Conservation (phyloP, 2,329 filamentous ascomycete genomes). For the Chalara sp. region DNA sequence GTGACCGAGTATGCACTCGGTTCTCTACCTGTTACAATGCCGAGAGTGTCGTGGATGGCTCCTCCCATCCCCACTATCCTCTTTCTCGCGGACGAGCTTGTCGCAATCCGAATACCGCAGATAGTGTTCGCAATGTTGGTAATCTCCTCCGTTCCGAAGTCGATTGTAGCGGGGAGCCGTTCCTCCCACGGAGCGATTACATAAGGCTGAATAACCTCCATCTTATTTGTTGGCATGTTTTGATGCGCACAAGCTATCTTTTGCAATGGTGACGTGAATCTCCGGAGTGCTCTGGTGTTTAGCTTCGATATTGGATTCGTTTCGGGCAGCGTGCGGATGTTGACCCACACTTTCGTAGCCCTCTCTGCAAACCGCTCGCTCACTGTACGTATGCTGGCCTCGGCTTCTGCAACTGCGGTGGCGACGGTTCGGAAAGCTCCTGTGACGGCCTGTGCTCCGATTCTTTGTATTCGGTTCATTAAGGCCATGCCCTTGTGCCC, state of each 20-base stretch:
- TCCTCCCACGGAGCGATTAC: background rate
- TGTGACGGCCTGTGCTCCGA: conserved; percentile 20
- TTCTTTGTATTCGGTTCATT: conserved; percentile 18
- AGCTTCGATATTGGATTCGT: background rate
- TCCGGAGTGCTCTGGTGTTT: background rate
- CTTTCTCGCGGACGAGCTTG: too few species aligned
- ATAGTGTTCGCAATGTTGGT: too few species aligned
- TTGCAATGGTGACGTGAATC: conserved; percentile 2
- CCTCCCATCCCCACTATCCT: too few species aligned
- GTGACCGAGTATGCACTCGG: too few species aligned
- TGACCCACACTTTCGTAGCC: conserved; percentile 1
- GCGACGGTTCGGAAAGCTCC: conserved; percentile 19
- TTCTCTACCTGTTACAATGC: too few species aligned
- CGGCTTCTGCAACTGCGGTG: conserved; percentile 20
- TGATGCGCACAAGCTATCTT: conserved; percentile 1
- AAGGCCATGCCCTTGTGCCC: conserved; percentile 5
- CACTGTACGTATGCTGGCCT: conserved; percentile 16
- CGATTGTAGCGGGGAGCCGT: too few species aligned
- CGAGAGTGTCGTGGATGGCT: too few species aligned
- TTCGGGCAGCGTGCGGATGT: conserved; percentile 21
- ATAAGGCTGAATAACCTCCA: conserved; percentile 2
- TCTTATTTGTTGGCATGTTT: background rate
- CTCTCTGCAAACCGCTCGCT: conserved; percentile 15
- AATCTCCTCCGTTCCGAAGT: too few species aligned
- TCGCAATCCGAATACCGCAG: too few species aligned